Conservation (phyloP, 352 stramenopile genomes). For the Paralagenidium karlingii region DNA sequence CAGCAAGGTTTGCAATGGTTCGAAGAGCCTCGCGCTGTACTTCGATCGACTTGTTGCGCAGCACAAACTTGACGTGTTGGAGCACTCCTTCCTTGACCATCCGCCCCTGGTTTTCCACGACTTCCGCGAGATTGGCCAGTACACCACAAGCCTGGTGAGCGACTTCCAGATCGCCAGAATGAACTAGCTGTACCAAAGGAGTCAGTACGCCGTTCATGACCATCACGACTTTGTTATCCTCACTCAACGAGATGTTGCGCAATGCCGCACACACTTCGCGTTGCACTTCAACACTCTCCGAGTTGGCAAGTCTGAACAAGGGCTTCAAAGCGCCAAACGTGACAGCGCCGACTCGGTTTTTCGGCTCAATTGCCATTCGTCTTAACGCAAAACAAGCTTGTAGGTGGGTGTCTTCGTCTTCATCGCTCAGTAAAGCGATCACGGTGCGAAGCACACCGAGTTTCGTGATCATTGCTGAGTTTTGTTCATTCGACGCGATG, state of each 20-base stretch:
- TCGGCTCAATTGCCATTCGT: constrained; percentile 84
- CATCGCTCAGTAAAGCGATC: constrained; percentile 75
- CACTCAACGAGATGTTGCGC: constrained; percentile 85
- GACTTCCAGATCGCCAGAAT: constrained; percentile 85
- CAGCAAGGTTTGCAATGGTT: constrained; percentile 92
- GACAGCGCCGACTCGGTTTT: constrained; percentile 86
- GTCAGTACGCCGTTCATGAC: constrained; percentile 72
- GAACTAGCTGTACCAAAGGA: constrained; percentile 79
- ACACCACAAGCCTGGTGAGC: constrained; percentile 85
- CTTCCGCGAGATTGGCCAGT: constrained; percentile 89
- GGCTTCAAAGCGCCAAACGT: constrained; percentile 85
- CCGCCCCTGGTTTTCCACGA: constrained; percentile 88
- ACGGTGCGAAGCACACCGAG: constrained; percentile 79
- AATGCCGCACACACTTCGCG: constrained; percentile 87
- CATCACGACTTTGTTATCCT: constrained; percentile 90
- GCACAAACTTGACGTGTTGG: constrained; percentile 93
- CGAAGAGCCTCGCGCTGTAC: constrained; percentile 91
- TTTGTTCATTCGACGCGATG: constrained; percentile 84
- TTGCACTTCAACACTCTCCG: constrained; percentile 86
- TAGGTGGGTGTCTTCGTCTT: constrained; percentile 88
- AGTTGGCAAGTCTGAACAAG: constrained; percentile 77
- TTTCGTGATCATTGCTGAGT: constrained; percentile 78
- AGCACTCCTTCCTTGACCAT: constrained; percentile 93
- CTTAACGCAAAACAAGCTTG: constrained; percentile 88
- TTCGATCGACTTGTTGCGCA: constrained; percentile 82